Base-by-base conservation (phyloP, 2,329 filamentous ascomycete genomes). In the Phialocephala subalpina region DNA sequence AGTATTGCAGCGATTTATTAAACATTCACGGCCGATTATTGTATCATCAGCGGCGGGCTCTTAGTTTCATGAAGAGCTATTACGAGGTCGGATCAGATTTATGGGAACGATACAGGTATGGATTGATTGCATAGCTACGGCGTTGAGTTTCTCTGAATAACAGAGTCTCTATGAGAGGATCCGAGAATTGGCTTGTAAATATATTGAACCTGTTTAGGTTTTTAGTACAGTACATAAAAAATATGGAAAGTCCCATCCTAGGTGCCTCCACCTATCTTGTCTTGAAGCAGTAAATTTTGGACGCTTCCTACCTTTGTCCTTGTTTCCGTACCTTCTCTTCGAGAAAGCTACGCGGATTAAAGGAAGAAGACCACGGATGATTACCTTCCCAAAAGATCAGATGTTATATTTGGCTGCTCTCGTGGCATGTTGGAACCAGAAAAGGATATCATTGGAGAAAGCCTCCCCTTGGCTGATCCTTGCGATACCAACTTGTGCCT, bases 91-190 rank as follows among this genome's bases (percentile, higher is more conserved):
- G 42, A 27, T 22, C n/a, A 4, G 7, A 6, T 33, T 40, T 8
- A 40, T 27, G 42, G 29, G n/a, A n/a, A 38, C 20, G 53, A 40
- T 57, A 58, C 38, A 52, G 47, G 49, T n/a, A 49, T 18, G 22
- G 47, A 60, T 56, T 63, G 40, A 16, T 57, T 61, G 62, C 65
- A 67, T 67, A 61, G 65, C 53, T 58, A 58, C 49, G 65, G 65
- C 58, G 65, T 64, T 56, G 58, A 45, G 25, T 36, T 20, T 12
- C 22, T 53, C 25, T 29, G 25, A 12, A 14, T 1, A 53, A 16
- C 49, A 29, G 22, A n/a, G 14, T 53, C n/a, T 27, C 45, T 53
- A 18, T 53, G 16, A 14, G 55, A 14, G 18, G 12, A 38, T 57
- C 27, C 12, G 18, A 57, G 35, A 22, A 40, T 20, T 40, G 5